Percentiles rank a stretch among this genome's conserved stretches.
Conservation (phyloP, 139 green algal species). For the Chlorella ohadii region DNA sequence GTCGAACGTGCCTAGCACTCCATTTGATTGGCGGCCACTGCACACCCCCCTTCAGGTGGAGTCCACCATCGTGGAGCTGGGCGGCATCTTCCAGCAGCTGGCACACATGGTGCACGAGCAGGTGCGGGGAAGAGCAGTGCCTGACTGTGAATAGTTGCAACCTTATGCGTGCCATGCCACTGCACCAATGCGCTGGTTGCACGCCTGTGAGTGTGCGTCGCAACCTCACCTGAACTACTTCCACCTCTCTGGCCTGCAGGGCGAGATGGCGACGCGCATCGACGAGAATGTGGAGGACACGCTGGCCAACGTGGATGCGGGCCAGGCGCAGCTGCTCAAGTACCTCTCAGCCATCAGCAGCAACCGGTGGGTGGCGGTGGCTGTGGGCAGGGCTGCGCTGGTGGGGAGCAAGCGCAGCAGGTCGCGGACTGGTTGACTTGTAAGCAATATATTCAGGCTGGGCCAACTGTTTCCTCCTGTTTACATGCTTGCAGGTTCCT, state of each 20-base stretch:
- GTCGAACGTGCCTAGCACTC: no score
- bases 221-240: no score
- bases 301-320: conserved; percentile 92
- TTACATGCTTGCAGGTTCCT: neutral
- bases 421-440: no score
- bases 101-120: conserved; percentile 86
- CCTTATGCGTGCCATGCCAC: no score
- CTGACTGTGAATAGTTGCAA: neutral
- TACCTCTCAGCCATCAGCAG: conserved; percentile 94
- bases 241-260: no score
- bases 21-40: no score
- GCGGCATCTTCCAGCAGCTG: conserved; percentile 98
- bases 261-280: conserved; percentile 95
- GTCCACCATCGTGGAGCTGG: conserved; percentile 96
- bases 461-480: no score
- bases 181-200: no score
- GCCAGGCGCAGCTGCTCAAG: conserved; percentile 96
- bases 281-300: conserved; percentile 98
- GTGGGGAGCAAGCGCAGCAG: no score
- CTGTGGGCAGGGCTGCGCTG: conserved; percentile 20
- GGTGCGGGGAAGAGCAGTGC: neutral
- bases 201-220: no score
- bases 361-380: conserved; percentile 91
- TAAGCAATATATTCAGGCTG: no score
- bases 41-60: conserved; percentile 72